These are phyloP conservation scores for Chimonanthus praecox DNA, from an alignment of 164 flowering plant genomes.

Conservation along the genomic window DNA sequence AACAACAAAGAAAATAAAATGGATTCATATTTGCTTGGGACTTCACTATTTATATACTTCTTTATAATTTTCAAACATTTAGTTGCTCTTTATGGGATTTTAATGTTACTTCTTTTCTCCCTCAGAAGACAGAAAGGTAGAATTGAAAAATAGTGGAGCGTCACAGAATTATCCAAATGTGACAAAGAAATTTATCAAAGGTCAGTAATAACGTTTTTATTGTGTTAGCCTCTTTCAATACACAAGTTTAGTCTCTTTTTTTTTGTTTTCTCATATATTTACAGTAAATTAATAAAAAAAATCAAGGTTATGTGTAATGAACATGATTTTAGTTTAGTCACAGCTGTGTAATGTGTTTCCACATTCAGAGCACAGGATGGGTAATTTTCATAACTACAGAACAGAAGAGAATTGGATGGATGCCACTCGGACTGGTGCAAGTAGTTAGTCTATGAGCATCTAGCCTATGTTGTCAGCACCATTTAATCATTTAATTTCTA, in stretches of 20 bases:
- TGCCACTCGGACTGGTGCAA: slow-evolving; percentile 16
- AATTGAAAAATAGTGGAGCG: slow-evolving; percentile 3
- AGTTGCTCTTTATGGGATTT: too few species aligned
- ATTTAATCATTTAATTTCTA: neutral
- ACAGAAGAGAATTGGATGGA: slow-evolving; percentile 24
- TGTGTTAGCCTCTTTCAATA: neutral
- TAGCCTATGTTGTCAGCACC: neutral
- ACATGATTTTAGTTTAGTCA: neutral
- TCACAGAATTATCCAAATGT: neutral
- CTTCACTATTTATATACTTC: neutral
- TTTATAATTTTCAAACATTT: neutral
- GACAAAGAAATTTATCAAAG: slow-evolving; percentile 5
- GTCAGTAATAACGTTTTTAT: slow-evolving; percentile 5
- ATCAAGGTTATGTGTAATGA: neutral
- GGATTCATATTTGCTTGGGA: neutral
- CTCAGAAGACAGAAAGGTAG: slow-evolving; percentile 18
- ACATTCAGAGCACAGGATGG: slow-evolving; percentile 50
- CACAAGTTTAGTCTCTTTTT: neutral
- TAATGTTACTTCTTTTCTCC: neutral
- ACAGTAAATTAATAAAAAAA: too few species aligned
- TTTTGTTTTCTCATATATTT: neutral
- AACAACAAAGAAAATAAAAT: neutral
- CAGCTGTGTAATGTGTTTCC: slow-evolving; percentile 2
- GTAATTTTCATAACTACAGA: slow-evolving; percentile 35
- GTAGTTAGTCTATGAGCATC: slow-evolving; percentile 26